Evolutionary conservation across 106 monocot species (phyloP).

Genomic region (Dendrobium huoshanense): DNA sequence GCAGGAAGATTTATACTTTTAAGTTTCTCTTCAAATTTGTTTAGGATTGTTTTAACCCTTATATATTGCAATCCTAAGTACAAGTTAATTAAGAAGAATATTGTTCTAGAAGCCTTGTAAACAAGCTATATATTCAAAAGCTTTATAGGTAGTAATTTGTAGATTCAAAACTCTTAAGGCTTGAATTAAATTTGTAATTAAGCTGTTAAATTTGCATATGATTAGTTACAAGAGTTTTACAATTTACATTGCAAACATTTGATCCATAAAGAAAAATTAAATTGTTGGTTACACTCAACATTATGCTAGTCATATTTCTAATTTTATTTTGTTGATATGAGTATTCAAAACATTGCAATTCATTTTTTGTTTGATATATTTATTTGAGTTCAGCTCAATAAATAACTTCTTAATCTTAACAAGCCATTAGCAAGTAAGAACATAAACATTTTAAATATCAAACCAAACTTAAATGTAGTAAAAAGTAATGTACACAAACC

Average conservation of each 20-base stretch:
- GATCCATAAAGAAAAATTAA: background rate
- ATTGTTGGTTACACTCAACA: background rate
- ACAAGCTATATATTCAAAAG: too few species aligned
- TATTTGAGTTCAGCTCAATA: background rate
- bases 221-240: background rate
- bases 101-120: too few species aligned
- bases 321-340: background rate
- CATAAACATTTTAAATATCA: background rate
- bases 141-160: too few species aligned
- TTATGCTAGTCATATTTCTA: background rate
- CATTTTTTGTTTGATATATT: background rate
- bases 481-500: too few species aligned
- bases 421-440: background rate
- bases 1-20: too few species aligned
- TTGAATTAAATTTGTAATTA: too few species aligned
- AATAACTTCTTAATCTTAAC: background rate
- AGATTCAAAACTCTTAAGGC: too few species aligned
- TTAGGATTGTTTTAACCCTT: too few species aligned
- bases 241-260: background rate
- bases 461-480: background rate
- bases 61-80: too few species aligned
- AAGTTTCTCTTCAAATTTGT: too few species aligned
- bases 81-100: too few species aligned
- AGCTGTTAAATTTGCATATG: background rate
- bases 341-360: background rate